Evolutionary conservation across 1,284 basidiomycete species (phyloP).

Genomic region (Irpex lacteus): DNA sequence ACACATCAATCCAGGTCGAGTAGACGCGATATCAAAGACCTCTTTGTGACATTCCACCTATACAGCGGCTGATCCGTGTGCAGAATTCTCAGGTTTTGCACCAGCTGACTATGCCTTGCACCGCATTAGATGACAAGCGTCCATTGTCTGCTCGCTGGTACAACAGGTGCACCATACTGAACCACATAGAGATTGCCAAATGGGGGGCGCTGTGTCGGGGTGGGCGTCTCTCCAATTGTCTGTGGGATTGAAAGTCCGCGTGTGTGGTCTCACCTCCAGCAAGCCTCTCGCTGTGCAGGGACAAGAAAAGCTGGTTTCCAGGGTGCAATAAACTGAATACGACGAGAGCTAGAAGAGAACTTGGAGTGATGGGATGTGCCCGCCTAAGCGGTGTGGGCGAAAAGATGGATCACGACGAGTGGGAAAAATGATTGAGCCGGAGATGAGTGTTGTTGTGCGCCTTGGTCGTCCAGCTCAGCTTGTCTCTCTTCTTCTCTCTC

Average conservation of each 20-base stretch:
- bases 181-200: background rate
- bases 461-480: background rate
- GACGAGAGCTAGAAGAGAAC: background rate
- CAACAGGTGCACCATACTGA: background rate
- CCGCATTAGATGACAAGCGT: background rate
- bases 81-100: background rate
- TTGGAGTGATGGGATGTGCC: background rate
- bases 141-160: background rate
- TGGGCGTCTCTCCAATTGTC: background rate
- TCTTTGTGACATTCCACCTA: too few relatives aligned
- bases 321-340: background rate
- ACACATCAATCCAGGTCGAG: too few relatives aligned
- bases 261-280: background rate
- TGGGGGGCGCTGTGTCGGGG: background rate
- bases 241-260: background rate
- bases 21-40: too few relatives aligned
- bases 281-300: background rate
- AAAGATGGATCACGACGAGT: background rate
- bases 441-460: background rate
- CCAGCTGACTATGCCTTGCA: background rate
- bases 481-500: slow-evolving; percentile 4
- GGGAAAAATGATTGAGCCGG: slow-evolving; percentile 4
- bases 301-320: background rate
- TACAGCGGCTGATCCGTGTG: background rate
- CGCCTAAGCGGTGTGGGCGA: background rate